A percentile compares a stretch with the other conserved stretches of the same genome.
Conservation (phyloP, 2,329 filamentous ascomycete species). For the Ophiosphaerella herpotricha region DNA sequence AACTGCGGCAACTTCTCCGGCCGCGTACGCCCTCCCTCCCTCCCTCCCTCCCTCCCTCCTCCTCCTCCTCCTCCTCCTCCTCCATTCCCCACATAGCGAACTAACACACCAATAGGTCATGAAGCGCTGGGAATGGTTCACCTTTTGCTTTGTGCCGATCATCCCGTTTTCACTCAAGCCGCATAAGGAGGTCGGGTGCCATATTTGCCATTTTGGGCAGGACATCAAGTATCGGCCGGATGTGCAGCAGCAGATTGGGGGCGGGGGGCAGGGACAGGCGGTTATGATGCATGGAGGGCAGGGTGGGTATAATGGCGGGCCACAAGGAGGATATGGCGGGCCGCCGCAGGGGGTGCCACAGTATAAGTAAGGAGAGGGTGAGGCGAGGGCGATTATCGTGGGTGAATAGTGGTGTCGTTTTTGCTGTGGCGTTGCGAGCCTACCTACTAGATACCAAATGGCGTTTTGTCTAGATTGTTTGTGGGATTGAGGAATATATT, state of each 20-base stretch:
- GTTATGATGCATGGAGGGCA: slow-evolving; percentile 33
- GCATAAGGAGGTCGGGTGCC: slow-evolving; percentile 69
- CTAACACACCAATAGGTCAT: slow-evolving; percentile 5
- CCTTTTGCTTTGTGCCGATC: slow-evolving; percentile 76
- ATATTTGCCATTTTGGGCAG: slow-evolving; percentile 77
- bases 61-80: not conserved
- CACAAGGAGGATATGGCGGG: slow-evolving; percentile 7
- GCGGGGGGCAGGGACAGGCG: slow-evolving; percentile 12
- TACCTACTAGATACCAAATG: slow-evolving; percentile 18
- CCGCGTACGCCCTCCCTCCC: slow-evolving; percentile 37
- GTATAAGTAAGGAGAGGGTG: slow-evolving; percentile 20
- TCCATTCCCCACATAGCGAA: not conserved
- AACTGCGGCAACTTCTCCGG: slow-evolving; percentile 57
- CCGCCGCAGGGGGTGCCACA: slow-evolving; percentile 29
- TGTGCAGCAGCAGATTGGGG: slow-evolving; percentile 38
- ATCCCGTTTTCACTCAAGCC: slow-evolving; percentile 68
- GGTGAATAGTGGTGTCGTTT: not conserved
- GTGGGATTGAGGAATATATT: not conserved
- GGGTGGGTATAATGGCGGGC: slow-evolving; percentile 22
- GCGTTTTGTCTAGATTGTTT: not conserved
- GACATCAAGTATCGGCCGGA: slow-evolving; percentile 52
- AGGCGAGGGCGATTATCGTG: not conserved
- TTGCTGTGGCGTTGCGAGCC: slow-evolving; percentile 9
- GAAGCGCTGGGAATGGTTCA: slow-evolving; percentile 65
- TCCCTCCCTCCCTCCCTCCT: not conserved